These are phyloP conservation scores for Selaginella tamariscina DNA, from an alignment of 75 land plant species.

Conservation along the genomic window DNA sequence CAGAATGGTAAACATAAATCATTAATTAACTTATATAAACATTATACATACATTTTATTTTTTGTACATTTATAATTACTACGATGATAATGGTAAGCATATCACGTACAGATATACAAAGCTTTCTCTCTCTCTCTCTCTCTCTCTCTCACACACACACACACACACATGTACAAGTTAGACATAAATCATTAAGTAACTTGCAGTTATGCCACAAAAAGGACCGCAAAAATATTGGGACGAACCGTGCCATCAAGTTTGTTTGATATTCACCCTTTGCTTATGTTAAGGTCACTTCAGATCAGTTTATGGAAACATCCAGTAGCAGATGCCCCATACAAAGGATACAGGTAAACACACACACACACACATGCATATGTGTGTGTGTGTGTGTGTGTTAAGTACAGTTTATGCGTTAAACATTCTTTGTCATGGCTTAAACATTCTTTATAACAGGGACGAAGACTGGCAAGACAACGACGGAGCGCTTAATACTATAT, in stretches of 20 bases:
- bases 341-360: constrained; percentile 95
- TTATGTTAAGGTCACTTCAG: constrained; percentile 61
- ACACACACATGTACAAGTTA: too few relatives aligned
- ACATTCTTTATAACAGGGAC: too few relatives aligned
- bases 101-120: too few relatives aligned
- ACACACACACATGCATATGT: too few relatives aligned
- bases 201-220: constrained; percentile 76
- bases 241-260: constrained; percentile 60
- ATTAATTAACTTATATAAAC: neutral
- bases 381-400: too few relatives aligned
- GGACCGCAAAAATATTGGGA: constrained; percentile 60
- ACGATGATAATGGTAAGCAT: too few relatives aligned
- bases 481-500: constrained; percentile 89
- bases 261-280: constrained; percentile 65
- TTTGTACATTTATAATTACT: too few relatives aligned
- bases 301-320: constrained; percentile 79
- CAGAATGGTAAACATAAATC: neutral
- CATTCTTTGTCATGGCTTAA: too few relatives aligned
- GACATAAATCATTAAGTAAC: too few relatives aligned
- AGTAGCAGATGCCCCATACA: constrained; percentile 52
- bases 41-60: neutral
- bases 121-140: too few relatives aligned
- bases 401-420: too few relatives aligned
- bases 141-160: too few relatives aligned
- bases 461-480: constrained; percentile 98